Base-by-base conservation (phyloP, 495 filamentous ascomycete genomes). In the Neurospora sp. region DNA sequence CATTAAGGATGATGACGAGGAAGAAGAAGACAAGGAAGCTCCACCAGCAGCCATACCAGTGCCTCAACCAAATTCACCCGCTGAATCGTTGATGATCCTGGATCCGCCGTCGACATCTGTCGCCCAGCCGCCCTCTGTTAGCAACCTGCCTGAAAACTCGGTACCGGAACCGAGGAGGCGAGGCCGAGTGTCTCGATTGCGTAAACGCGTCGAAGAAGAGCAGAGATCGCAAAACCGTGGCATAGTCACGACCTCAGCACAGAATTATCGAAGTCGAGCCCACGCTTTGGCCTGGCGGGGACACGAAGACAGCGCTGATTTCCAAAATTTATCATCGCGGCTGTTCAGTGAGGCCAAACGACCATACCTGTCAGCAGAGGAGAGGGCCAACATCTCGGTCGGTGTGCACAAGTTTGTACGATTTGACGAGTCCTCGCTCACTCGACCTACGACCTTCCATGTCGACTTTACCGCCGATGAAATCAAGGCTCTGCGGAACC, bases 401-500 rank as follows among this genome's bases (percentile, higher is more conserved):
- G 72, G 72, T 3, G 72, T 53, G 3, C 74, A 74, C 1, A 46
- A 71, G n/a, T 66, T 75, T 27, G 20, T 81, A 5, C 71, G 72
- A 0, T 42, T 75, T 7, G 53, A 69, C 14, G 14, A 38, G 1
- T 18, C 37, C 3, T 14, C 37, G 0, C 71, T 75, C 6, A 5
- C 4, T 7, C 27, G 5, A 1, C 74, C 74, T 41, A 27, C 53
- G 0, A 70, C 61, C 1, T 40, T 83, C 31, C 84, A 86, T 61
- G 81, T 86, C 9, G 84, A 85, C 73, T 84, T 86, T 39, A 84
- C 82, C 69, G 70, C 81, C 39, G 85, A 87, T 73, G 89, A 92
- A 76, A 81, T 84, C 27, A 83, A 85, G 80, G 69, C 48, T n/a
- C 22, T 80, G 1, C 69, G 40, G 3, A 22, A 3, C 0, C 20